Evolutionary conservation across 441 rosid genomes (phyloP), one percentile per base, ranked within the genome.

Genomic region (Gossypium laxum): DNA sequence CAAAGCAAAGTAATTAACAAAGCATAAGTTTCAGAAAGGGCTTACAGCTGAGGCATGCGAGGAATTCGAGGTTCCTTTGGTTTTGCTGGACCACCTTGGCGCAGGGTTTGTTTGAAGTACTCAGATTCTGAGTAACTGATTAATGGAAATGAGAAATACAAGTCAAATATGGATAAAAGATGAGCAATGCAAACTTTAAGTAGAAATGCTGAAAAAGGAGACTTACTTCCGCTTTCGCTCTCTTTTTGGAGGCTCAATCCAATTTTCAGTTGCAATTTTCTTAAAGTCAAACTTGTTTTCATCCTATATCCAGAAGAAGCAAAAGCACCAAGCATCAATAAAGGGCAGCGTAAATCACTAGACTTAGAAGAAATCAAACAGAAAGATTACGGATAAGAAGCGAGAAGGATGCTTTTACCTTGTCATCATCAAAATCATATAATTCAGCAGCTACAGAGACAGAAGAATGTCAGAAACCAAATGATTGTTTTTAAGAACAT

Each of bases 171-270:
- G 58, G 3, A 41, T 32, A 10, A 55, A 75, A 21, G 51, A 82
- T 38, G 45, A 14, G 59, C 0, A 73, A 45, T 45, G 69, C 69
- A 76, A 64, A 66, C 12, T 1, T 43, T 12, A 32, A 8, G 11
- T 2, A 3, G n/a, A 51, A 63, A 50, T 50, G 15, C 34, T 21
- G 2, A 11, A 72, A 51, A 4, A 67, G 56, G 18, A 24, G 60
- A 77, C 75, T 74, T 91, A 92, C 98, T 92, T 95, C 88, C 99
- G 92, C 87, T 95, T 95, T 59, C 96, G 84, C 89, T 95, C 99
- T 80, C 99, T 87, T 82, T 87, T 95, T 68, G 99, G 98, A 41
- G 99, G 99, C 79, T 95, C 99, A 77, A 89, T 85, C 99, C 98
- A 95, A 71, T 95, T 95, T n/a, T 95, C 99, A 48, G 95, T 88